Base-by-base conservation (phyloP, 2,329 filamentous ascomycete species). In the Nemania serpens region DNA sequence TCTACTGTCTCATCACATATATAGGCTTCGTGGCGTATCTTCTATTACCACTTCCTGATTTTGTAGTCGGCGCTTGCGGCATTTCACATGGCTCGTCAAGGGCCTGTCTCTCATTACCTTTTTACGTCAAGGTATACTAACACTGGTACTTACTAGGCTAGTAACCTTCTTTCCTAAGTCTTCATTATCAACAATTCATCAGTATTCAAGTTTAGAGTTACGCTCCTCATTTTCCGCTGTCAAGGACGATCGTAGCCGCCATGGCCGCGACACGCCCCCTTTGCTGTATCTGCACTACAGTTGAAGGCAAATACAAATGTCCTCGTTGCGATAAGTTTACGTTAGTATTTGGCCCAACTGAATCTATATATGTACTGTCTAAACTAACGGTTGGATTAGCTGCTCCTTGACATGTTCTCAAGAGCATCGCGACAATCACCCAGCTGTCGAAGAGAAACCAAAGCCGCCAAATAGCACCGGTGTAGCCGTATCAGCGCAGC, bases 271-370 rank as follows among this genome's bases (percentile, higher is more conserved):
- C 61, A 22, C 67, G 65, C 45, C 62, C 66, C 37, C 63, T 72
- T 2, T 88, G 86, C 66, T 79, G 80, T 5, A 76, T 87, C 34
- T 89, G 86, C 71, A 71, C 81, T 29, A 69, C 73, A 36, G 78
- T 78, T 4, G 75, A 80, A 18, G 78, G 78, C 33, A 88, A 86
- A 71, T 89, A 89, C 74, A 88, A 87, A 68, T 89, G 86, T 64
- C 78, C 83, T n/a, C 79, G 79, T 29, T 89, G 86, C 70, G 74
- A 78, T 49, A 68, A 83, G 20, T 81, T 82, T 62, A 88, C 86
- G 86, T 88, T 76, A 70, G 84, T 64, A 17, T 47, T 12, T 49
- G 15, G 29, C 39, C 55, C 15, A 45, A n/a, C 13, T 25, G 3
- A 10, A 25, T 45, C 33, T 52, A 3, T 41, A 54, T 12, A 20